Evolutionary conservation across 345 rosid genomes (phyloP), one percentile per base, ranked within the genome.

Genomic region (Brassica cretica): DNA sequence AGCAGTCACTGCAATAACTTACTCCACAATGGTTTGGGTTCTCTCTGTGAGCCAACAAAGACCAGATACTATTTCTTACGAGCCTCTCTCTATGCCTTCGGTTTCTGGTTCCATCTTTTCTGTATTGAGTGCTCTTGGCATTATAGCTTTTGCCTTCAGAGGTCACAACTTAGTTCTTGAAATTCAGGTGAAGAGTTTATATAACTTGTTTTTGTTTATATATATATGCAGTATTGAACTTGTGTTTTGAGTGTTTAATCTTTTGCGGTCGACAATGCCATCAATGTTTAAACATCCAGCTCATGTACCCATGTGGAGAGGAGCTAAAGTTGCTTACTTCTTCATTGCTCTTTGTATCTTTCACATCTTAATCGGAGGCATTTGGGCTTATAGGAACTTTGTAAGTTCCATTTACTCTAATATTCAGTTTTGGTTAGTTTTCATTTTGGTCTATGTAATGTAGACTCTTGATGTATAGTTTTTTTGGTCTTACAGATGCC

Each of bases 241-340:
- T 75, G 61, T 66, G 46, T 21, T 21, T 15, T 53, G 27, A 49
- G 66, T 75, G 2, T 64, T 75, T 37, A 16, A 66, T 24, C 15
- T 14, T 74, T 51, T 75, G 59, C 74, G 92, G 97, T 90, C 97
- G 66, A 92, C 98, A 15, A 94, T 94, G 97, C 97, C 98, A 71
- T 94, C 98, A 25, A 94, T 97, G 9, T 88, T 92, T 75, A 94
- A 94, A 86, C 97, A 90, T 76, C 98, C 98, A 6, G 97, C 98
- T 81, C 96, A 88, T 78, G 95, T 94, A 35, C 98, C 97, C 12
- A 94, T 92, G 98, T 91, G 98, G 98, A 94, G 84, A 85, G 95
- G 98, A 85, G 98, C 97, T 76, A 94, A 94, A 82, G 92, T 92
- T 70, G 90, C 97, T 10, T 94, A 89, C 77, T 83, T 91, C 80